phyloP scores from a whole-genome alignment of 1,284 basidiomycete species.

The Moesziomyces sp. region DNA sequence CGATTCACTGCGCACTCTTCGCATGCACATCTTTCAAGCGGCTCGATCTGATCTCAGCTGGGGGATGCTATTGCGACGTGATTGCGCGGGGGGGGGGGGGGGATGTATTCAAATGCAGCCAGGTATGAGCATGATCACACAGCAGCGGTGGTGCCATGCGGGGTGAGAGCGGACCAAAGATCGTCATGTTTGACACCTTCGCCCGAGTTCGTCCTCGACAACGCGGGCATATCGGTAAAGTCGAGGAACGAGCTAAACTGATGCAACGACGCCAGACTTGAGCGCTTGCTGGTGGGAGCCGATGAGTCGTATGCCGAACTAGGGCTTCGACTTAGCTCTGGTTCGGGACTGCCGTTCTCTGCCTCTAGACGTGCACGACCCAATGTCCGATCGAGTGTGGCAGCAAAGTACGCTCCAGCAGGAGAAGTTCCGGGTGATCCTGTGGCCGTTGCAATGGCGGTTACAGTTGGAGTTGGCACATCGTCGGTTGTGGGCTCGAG shows the following conservation, averaged over 20 bases:
- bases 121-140: too few relatives aligned
- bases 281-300: slow-evolving; percentile 8
- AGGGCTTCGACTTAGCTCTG: slow-evolving; percentile 29
- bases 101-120: too few relatives aligned
- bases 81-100: too few relatives aligned
- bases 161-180: slow-evolving; percentile 8
- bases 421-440: slow-evolving; percentile 5
- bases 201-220: not conserved
- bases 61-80: too few relatives aligned
- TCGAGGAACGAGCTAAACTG: slow-evolving; percentile 27
- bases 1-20: too few relatives aligned
- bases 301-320: slow-evolving; percentile 25
- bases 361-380: slow-evolving; percentile 1
- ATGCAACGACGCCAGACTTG: slow-evolving; percentile 21
- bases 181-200: not conserved
- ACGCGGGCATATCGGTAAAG: slow-evolving; percentile 9
- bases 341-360: slow-evolving; percentile 8
- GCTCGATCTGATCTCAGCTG: too few relatives aligned
- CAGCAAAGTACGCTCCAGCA: slow-evolving; percentile 15
- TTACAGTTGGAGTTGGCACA: slow-evolving; percentile 1
- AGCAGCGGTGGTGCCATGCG: not conserved
- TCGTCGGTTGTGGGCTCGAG: slow-evolving; percentile 8
- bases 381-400: slow-evolving; percentile 11
- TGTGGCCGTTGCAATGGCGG: not conserved
- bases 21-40: too few relatives aligned